Percentiles rank a stretch among this genome's conserved stretches.
phyloP scores from a whole-genome alignment of 23 red algal genomes.

The Gracilaria gracilis region DNA sequence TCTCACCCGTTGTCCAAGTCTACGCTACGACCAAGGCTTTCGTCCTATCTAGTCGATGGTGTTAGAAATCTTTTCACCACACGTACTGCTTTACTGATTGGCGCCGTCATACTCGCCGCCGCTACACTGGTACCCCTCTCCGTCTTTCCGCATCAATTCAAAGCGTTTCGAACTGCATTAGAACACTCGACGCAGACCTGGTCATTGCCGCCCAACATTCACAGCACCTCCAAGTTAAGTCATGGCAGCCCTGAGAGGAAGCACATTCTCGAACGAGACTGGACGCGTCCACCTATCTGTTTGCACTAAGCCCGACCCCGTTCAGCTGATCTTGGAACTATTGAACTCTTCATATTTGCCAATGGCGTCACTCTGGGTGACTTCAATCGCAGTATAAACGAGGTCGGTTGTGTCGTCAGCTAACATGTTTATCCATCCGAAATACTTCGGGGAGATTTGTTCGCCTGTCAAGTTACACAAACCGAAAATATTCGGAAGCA shows the following conservation, averaged over 20 bases:
- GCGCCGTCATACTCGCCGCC: not conserved
- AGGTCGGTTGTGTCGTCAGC: constrained; percentile 28
- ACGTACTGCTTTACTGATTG: not conserved
- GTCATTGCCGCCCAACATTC: not conserved
- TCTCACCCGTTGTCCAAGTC: not conserved
- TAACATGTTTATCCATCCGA: constrained; percentile 2
- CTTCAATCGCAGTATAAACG: not conserved
- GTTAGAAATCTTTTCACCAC: not conserved
- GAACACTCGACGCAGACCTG: too few relatives aligned
- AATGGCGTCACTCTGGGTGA: constrained; percentile 8
- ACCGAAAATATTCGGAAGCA: not conserved
- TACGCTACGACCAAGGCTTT: not conserved
- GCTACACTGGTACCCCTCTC: not conserved
- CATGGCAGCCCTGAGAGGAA: not conserved
- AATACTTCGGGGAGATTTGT: not conserved
- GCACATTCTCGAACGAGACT: not conserved
- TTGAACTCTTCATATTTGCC: constrained; percentile 30
- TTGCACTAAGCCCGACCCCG: not conserved
- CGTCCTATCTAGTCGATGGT: not conserved
- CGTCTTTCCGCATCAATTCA: not conserved
- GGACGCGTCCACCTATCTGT: not conserved
- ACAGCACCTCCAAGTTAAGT: not conserved
- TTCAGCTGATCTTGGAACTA: not conserved
- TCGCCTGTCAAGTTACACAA: not conserved
- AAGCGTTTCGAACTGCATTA: not conserved